phyloP scores from a whole-genome alignment of 2,329 filamentous ascomycete species.

The Cercospora sp. region DNA sequence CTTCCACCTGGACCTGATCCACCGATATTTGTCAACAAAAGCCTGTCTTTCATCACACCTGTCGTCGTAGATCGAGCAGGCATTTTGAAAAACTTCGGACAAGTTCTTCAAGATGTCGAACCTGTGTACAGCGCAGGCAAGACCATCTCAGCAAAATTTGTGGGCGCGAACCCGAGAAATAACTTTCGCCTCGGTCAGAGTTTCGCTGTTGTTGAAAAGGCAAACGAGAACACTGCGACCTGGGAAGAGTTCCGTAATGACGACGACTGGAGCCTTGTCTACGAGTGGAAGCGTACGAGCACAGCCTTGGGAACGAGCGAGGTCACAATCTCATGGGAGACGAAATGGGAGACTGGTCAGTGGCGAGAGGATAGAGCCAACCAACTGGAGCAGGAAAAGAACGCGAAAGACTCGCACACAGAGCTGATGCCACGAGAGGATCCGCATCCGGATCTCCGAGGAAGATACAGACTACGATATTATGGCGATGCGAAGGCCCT shows the following conservation, averaged over 20 bases:
- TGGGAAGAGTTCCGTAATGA: slow-evolving; percentile 75
- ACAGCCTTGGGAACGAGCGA: slow-evolving; percentile 72
- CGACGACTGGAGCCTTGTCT: slow-evolving; percentile 80
- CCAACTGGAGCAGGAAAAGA: slow-evolving; percentile 26
- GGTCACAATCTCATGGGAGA: slow-evolving; percentile 79
- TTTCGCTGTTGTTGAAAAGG: slow-evolving; percentile 73
- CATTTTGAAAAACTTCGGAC: slow-evolving; percentile 68
- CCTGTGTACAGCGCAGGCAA: slow-evolving; percentile 57
- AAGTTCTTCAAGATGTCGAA: slow-evolving; percentile 59
- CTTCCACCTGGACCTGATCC: slow-evolving; percentile 59
- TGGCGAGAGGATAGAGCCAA: slow-evolving; percentile 24
- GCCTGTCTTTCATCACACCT: slow-evolving; percentile 75
- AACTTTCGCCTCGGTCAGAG: slow-evolving; percentile 77
- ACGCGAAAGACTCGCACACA: slow-evolving; percentile 30
- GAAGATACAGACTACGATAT: slow-evolving; percentile 78
- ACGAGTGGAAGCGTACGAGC: slow-evolving; percentile 73
- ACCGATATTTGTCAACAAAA: slow-evolving; percentile 75
- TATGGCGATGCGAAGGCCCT: slow-evolving; percentile 77
- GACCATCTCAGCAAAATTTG: slow-evolving; percentile 67
- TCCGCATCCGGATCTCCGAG: slow-evolving; percentile 43
- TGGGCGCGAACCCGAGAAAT: slow-evolving; percentile 88
- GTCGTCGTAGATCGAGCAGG: slow-evolving; percentile 74
- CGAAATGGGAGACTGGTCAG: slow-evolving; percentile 52
- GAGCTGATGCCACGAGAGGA: slow-evolving; percentile 37
- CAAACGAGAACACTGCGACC: slow-evolving; percentile 43